Evolutionary conservation across 345 rosid species (phyloP), one percentile per base, ranked within the genome.

Genomic region (Bruguiera gymnorhiza): DNA sequence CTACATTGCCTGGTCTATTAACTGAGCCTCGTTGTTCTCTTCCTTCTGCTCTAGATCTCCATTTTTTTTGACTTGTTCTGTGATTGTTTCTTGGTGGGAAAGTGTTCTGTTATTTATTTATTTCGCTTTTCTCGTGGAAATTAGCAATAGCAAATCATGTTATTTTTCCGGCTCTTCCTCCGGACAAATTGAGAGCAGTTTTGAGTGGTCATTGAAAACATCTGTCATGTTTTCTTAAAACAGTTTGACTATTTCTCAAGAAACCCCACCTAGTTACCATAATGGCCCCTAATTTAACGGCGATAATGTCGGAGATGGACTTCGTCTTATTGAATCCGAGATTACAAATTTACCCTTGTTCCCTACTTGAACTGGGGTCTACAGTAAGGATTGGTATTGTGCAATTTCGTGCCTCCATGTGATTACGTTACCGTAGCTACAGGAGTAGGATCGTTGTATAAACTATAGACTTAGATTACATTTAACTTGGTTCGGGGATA

Each of bases 241-340:
- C 27, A 62, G 74, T 63, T 64, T 71, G 43, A 39, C 68, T 68
- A 55, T 26, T 50, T 24, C 1, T 55, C 60, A 31, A 30, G 57
- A 53, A 34, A 75, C 65, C 80, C 82, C 86, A 76, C 75, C 78
- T 19, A 36, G 60, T 59, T 62, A 60, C 56, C 53, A 62, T 71
- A 61, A 70, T 75, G 26, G 74, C 70, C 70, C 88, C 96, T 79
- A 66, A 36, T 79, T 73, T 76, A 83, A 74, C 85, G 91, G 90
- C 94, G 75, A 75, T 72, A 73, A 76, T 87, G 82, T 84, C 73
- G 90, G 87, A 36, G 62, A 63, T 58, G 24, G 46, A 54, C 68
- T 71, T 74, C 69, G 32, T 68, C 52, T 68, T 21, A 48, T 72
- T n/a, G 26, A 6, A 23, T 24, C 24, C 11, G 16, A 74, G 68